Evolutionary conservation across 352 stramenopile species (phyloP).

Genomic region (Pythium phragmitis): DNA sequence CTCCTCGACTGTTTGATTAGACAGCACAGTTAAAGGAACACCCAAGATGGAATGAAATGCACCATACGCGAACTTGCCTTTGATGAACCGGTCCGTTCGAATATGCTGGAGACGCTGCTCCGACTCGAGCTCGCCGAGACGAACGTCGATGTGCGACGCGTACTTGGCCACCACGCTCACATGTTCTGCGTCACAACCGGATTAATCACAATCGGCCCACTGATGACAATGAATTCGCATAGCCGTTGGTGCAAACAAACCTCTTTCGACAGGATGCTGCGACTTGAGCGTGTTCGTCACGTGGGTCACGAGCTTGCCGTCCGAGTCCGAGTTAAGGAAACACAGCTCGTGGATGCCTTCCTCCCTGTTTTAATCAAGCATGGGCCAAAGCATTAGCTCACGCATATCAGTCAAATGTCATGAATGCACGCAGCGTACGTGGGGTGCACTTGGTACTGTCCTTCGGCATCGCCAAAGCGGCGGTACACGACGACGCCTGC

Average conservation of each 20-base stretch:
- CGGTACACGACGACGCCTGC: conserved; percentile 53
- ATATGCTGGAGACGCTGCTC: conserved; percentile 77
- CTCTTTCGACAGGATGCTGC: conserved; percentile 76
- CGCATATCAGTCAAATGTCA: neutral
- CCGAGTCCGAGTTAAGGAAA: conserved; percentile 71
- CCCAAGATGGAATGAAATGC: neutral
- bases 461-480: conserved; percentile 60
- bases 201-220: conserved; percentile 4
- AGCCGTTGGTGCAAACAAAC: conserved; percentile 23
- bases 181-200: conserved; percentile 43
- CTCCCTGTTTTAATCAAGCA: conserved; percentile 27
- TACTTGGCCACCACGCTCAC: conserved; percentile 83
- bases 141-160: conserved; percentile 74
- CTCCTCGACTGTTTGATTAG: conserved; percentile 51
- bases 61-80: conserved; percentile 33
- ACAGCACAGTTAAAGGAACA: neutral
- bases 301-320: conserved; percentile 78
- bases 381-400: no score
- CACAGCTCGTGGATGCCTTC: conserved; percentile 65
- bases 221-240: neutral
- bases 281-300: conserved; percentile 80
- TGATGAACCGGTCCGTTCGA: conserved; percentile 72
- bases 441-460: conserved; percentile 63
- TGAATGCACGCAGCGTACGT: conserved; percentile 35
- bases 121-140: conserved; percentile 76